phyloP scores from a whole-genome alignment of 441 rosid genomes.

The Eutrema salsugineum region DNA sequence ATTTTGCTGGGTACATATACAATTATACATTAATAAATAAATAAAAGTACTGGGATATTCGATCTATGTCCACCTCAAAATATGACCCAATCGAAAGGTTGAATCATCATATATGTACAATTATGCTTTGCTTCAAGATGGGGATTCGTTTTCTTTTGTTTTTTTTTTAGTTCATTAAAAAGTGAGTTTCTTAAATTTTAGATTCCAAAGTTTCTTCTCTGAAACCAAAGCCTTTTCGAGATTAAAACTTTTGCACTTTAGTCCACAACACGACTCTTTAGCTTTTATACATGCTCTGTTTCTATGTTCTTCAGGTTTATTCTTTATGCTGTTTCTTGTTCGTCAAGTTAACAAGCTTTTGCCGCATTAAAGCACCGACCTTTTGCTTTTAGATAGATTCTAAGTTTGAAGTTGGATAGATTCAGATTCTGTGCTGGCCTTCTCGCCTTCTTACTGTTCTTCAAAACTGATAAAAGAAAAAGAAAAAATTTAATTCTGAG shows the following conservation, averaged over 20 bases:
- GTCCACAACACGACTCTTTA: conserved; percentile 40
- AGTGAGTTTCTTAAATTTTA: conserved; percentile 15
- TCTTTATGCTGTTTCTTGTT: conserved; percentile 23
- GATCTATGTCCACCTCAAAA: not conserved
- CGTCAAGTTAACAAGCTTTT: conserved; percentile 28
- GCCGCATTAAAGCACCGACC: not conserved
- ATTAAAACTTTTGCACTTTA: conserved; percentile 36
- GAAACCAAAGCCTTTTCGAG: not conserved
- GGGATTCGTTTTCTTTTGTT: conserved; percentile 23
- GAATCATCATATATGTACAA: not conserved
- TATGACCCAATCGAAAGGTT: conserved; percentile 25
- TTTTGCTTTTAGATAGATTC: not conserved
- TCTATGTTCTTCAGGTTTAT: conserved; percentile 19
- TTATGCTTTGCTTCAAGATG: conserved; percentile 41
- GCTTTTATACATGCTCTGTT: conserved; percentile 16
- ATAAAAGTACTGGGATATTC: not conserved
- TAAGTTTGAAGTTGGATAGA: not conserved
- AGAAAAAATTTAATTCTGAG: not conserved
- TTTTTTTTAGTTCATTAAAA: not conserved
- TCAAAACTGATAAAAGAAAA: not conserved
- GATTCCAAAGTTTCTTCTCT: conserved; percentile 1
- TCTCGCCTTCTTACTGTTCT: not conserved
- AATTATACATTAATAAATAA: not conserved
- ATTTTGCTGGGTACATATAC: not conserved
- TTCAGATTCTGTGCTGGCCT: not conserved